A percentile compares a stretch with the other conserved stretches of the same genome.
phyloP scores from a whole-genome alignment of 2,329 filamentous ascomycete genomes.

The Fusarium anthophilum region DNA sequence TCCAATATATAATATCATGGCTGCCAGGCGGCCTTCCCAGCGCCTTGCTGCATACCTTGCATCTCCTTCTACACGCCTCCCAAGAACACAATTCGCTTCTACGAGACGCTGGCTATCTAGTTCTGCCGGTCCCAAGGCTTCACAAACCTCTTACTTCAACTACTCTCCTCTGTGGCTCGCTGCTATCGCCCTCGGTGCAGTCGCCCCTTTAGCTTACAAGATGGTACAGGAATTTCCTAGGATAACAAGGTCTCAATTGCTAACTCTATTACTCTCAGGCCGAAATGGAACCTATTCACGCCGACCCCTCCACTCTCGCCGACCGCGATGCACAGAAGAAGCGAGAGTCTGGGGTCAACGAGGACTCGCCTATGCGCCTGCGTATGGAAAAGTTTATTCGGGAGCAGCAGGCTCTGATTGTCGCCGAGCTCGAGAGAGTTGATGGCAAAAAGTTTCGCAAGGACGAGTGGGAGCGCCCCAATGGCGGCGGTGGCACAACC shows the following conservation, averaged over 20 bases:
- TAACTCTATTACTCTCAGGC: constrained; percentile 48
- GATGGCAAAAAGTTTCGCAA: constrained; percentile 84
- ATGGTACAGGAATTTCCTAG: constrained; percentile 56
- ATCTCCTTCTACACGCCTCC: constrained; percentile 38
- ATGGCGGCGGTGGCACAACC: constrained; percentile 92
- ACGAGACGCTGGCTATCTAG: constrained; percentile 41
- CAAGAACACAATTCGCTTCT: constrained; percentile 41
- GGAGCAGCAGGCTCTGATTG: constrained; percentile 88
- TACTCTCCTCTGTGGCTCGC: constrained; percentile 45
- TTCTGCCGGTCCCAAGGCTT: constrained; percentile 33
- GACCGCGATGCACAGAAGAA: constrained; percentile 86
- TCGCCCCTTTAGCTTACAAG: constrained; percentile 64
- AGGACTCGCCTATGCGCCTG: constrained; percentile 91
- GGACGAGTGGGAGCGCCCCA: constrained; percentile 87
- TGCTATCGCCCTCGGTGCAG: constrained; percentile 59
- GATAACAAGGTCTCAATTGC: constrained; percentile 16
- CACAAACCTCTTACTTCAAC: constrained; percentile 28
- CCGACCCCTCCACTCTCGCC: constrained; percentile 77
- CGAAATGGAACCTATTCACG: constrained; percentile 53
- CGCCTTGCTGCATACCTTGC: constrained; percentile 45
- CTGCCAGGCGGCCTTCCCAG: constrained; percentile 44
- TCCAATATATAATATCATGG: constrained; percentile 44
- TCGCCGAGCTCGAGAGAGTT: constrained; percentile 81
- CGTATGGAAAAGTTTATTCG: constrained; percentile 98
- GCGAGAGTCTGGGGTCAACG: constrained; percentile 72